These are phyloP conservation scores for Stemphylium vesicarium DNA, from an alignment of 2,329 filamentous ascomycete genomes.

Conservation along the genomic window DNA sequence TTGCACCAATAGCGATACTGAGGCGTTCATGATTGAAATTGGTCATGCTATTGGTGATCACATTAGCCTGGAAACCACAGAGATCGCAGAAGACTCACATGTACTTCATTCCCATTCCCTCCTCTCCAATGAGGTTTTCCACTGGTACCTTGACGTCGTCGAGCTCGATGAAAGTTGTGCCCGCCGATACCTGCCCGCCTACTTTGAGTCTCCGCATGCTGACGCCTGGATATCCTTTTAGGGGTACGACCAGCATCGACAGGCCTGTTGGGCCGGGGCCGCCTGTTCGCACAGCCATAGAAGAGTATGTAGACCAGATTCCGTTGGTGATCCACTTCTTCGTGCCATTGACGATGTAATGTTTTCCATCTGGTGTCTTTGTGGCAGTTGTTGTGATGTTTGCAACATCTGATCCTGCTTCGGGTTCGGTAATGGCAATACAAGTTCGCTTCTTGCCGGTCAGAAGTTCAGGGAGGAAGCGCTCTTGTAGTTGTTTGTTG, in stretches of 20 bases:
- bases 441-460: constrained; percentile 70
- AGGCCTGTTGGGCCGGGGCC: constrained; percentile 68
- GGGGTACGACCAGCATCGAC: constrained; percentile 71
- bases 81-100: constrained; percentile 46
- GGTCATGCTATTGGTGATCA: constrained; percentile 58
- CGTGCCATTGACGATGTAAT: constrained; percentile 74
- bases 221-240: constrained; percentile 72
- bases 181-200: constrained; percentile 67
- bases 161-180: constrained; percentile 77
- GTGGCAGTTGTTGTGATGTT: constrained; percentile 72
- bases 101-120: constrained; percentile 75
- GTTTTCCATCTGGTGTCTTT: constrained; percentile 67
- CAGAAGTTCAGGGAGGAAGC: constrained; percentile 73
- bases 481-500: constrained; percentile 65
- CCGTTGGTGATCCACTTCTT: constrained; percentile 73
- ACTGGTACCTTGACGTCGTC: constrained; percentile 76
- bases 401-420: constrained; percentile 75
- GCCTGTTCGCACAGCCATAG: constrained; percentile 77
- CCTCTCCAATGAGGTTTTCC: constrained; percentile 71
- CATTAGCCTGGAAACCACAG: neutral
- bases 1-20: constrained; percentile 68
- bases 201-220: constrained; percentile 72
- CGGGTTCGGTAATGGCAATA: constrained; percentile 81
- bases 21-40: constrained; percentile 83
- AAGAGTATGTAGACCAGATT: constrained; percentile 71